Evolutionary conservation across 257 asterid species (phyloP), one percentile per base, ranked within the genome.

Genomic region (Echites panduratus): DNA sequence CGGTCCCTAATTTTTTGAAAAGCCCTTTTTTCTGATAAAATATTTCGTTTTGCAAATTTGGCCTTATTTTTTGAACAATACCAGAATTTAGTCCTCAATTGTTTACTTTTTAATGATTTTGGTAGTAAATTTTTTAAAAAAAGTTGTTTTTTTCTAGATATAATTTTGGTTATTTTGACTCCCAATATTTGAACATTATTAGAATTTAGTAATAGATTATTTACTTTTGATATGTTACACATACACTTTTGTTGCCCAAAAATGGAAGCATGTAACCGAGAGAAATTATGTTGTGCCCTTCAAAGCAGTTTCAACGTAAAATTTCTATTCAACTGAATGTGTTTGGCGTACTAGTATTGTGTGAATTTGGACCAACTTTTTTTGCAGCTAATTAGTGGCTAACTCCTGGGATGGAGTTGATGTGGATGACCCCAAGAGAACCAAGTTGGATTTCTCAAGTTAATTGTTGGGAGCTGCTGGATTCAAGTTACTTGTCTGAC

Each of bases 341-440:
- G 95, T 53, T 85, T 89, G 87, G 90, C 84, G 19, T 89, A 89
- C 43, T 85, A 84, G 77, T 87, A 92, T 57, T 89, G 79, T 66
- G 89, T 89, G 22, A 84, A 85, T 44, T 77, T 89, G 59, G 89
- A 89, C 82, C 81, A 2, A 73, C 79, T 17, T 78, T 82, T 77
- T 82, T 90, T 4, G 74, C 77, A 70, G 63, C 79, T 40, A 84
- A n/a, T n/a, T n/a, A 82, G 75, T 87, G 95, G 95, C 85, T 90
- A 13, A 57, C 76, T 9, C 92, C 90, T 5, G 92, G 89, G 26
- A 35, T 87, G 83, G 95, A 89, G 82, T 78, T 89, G 43, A 77
- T 76, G 84, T 87, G 86, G 82, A 73, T 56, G 19, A 20, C 82
- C 0, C 92, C 89, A 0, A 44, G 54, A 43, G 83, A 80, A 73